phyloP scores from a whole-genome alignment of 2,329 filamentous ascomycete genomes.

The Clarireedia sp. region DNA sequence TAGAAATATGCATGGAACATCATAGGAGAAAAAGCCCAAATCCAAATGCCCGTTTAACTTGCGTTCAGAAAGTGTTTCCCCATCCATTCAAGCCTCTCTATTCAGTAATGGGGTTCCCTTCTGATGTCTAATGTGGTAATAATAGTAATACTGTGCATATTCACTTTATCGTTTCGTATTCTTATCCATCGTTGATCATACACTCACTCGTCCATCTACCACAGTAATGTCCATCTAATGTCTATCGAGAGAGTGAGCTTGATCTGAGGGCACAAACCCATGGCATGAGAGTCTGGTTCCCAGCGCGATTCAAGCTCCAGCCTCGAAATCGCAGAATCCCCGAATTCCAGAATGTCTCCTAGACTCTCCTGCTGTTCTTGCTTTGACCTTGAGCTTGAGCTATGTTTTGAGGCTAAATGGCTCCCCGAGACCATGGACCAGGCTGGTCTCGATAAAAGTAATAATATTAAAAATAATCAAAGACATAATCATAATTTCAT shows the following conservation, averaged over 20 bases:
- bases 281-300: background rate
- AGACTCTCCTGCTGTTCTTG: background rate
- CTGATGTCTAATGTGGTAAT: no score
- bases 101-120: no score
- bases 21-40: background rate
- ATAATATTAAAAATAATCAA: background rate
- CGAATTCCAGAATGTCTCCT: conserved; percentile 1
- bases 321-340: background rate
- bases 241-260: background rate
- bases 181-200: no score
- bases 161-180: no score
- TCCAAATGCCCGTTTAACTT: background rate
- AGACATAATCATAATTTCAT: conserved; percentile 8
- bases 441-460: background rate
- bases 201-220: no score
- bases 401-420: background rate
- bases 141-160: no score
- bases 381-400: conserved; percentile 4
- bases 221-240: no score
- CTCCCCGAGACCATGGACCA: background rate
- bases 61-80: background rate
- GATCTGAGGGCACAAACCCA: background rate
- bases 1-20: conserved; percentile 7
- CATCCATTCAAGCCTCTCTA: background rate
- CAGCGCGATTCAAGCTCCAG: background rate